Evolutionary conservation across 176 grass and related monocot genomes (phyloP), one percentile per base, ranked within the genome.

Genomic region (Phoenix roebelenii): DNA sequence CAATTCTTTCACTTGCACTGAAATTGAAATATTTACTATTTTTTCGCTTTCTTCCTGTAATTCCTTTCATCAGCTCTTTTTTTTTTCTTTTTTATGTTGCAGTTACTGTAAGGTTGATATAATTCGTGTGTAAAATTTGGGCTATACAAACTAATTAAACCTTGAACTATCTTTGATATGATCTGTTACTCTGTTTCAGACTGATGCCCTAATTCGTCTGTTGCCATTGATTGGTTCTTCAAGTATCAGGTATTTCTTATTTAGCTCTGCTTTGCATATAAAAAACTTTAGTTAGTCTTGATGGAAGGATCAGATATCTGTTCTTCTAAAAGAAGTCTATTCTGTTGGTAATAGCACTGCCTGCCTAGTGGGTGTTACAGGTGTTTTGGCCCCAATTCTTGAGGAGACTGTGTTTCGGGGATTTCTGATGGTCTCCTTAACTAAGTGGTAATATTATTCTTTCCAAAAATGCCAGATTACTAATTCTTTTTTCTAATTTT

Each of bases 391-490:
- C 12, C 93, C 93, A 61, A 32, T 97, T 76, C 66, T 97, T 55
- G 93, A 97, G 82, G 93, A 97, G 70, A 97, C 93, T 52, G 25
- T 97, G 28, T 97, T 97, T 82, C 69, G 93, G 70, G 93, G 93
- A 56, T 97, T 97, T 78, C 66, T 97, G 24, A 81, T 97, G 87
- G 93, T 71, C 60, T 85, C 93, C 67, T 71, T 97, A 57, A 92
- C 81, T 70, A 92, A 97, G 73, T 91, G 88, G 87, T 97, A 83
- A 68, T 7, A 59, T 70, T 4, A 2, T 5, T 63, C 2, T 53
- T 7, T 44, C 35, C 35, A 44, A 44, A 44, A 12, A 2, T 44
- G 35, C 35, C 35, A 44, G 9, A 44, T 44, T 44, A 44, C 35
- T 44, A 44, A 14, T 44, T 44, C 12, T 9, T 44, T 44, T 4